Conservation (phyloP, 495 filamentous ascomycete species). For the Aspergillus cavernicola region DNA sequence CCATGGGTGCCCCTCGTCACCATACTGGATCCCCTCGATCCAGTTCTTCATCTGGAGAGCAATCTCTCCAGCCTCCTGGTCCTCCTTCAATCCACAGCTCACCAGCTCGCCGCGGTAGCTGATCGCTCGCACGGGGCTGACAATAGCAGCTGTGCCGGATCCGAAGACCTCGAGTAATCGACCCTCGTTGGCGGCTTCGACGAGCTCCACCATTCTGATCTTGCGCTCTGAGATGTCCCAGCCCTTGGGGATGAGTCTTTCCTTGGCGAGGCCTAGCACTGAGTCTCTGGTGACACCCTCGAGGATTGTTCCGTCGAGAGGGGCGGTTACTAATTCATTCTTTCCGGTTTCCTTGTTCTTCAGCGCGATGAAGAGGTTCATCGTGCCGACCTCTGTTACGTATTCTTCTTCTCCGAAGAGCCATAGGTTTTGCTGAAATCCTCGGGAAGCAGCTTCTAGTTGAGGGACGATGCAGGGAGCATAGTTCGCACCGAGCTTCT, state of each 20-base stretch:
- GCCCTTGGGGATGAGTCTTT: conserved; percentile 77
- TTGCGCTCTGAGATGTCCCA: conserved; percentile 87
- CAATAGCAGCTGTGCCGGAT: conserved; percentile 76
- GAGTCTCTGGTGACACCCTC: conserved; percentile 92
- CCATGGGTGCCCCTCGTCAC: conserved; percentile 86
- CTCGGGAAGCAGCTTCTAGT: conserved; percentile 78
- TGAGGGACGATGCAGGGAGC: conserved; percentile 94
- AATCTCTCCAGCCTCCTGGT: conserved; percentile 83
- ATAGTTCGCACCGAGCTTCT: conserved; percentile 98
- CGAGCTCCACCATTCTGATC: conserved; percentile 80
- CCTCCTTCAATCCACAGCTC: conserved; percentile 69
- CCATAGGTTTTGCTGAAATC: conserved; percentile 98
- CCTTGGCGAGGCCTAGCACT: conserved; percentile 75
- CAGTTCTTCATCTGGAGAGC: conserved; percentile 85
- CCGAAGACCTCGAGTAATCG: conserved; percentile 90
- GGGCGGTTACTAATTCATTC: conserved; percentile 87
- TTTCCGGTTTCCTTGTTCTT: conserved; percentile 77
- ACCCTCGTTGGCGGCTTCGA: conserved; percentile 76
- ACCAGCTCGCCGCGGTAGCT: conserved; percentile 77
- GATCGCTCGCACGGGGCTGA: conserved; percentile 77
- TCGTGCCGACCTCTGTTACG: conserved; percentile 94
- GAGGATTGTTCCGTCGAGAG: conserved; percentile 94
- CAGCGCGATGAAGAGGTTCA: conserved; percentile 91
- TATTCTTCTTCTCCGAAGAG: conserved; percentile 91
- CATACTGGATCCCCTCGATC: conserved; percentile 94